Percentiles rank a stretch among this genome's conserved stretches.
phyloP scores from a whole-genome alignment of 331 rosid genomes.

The Malus hybrid region DNA sequence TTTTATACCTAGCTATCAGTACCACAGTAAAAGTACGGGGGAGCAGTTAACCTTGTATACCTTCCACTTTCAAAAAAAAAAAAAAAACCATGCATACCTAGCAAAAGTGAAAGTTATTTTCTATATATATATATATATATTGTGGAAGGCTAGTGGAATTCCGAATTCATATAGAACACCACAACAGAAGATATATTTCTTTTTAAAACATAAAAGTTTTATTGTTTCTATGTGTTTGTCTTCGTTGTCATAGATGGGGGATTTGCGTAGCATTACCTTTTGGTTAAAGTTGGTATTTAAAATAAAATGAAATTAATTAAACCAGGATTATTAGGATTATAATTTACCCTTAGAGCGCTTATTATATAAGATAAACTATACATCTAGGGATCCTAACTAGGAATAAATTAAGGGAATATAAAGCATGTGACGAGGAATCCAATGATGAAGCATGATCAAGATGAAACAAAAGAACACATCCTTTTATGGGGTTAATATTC shows the following conservation, averaged over 20 bases:
- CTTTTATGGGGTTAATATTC: conserved; percentile 19
- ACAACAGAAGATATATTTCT: background rate
- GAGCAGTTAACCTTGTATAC: background rate
- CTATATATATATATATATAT: too few species aligned
- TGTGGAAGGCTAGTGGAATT: conserved; percentile 21
- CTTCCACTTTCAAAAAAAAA: too few species aligned
- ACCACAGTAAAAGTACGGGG: background rate
- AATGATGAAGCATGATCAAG: conserved; percentile 30
- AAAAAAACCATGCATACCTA: too few species aligned
- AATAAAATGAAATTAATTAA: too few species aligned
- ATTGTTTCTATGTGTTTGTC: conserved; percentile 17
- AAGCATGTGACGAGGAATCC: conserved; percentile 47
- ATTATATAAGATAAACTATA: background rate
- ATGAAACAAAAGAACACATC: conserved; percentile 24
- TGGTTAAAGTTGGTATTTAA: background rate
- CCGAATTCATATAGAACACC: conserved; percentile 17
- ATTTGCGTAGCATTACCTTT: conserved; percentile 7
- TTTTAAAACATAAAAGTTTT: background rate
- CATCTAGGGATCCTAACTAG: conserved; percentile 37
- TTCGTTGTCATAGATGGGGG: conserved; percentile 22
- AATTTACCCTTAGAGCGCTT: background rate
- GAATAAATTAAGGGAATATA: conserved; percentile 14
- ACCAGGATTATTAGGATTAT: background rate
- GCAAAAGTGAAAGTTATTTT: background rate
- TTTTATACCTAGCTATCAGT: background rate